Percentiles rank a stretch among this genome's conserved stretches.
These are phyloP conservation scores for Eucalyptus shirleyi DNA, from an alignment of 345 rosid species.

Conservation along the genomic window DNA sequence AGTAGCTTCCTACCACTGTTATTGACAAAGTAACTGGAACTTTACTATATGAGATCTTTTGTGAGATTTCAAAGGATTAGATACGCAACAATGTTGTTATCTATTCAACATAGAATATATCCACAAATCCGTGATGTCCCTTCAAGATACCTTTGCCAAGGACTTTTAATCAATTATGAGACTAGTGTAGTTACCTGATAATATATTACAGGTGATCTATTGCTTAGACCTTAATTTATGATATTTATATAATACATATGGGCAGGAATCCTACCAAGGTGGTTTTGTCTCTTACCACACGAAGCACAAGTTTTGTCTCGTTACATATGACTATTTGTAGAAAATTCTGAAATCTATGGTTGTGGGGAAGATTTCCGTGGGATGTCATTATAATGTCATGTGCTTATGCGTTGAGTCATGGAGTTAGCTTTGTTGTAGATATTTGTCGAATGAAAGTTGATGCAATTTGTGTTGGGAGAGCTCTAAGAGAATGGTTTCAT, in stretches of 20 bases:
- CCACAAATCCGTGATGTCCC: conserved; percentile 91
- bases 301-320: conserved; percentile 87
- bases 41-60: conserved; percentile 84
- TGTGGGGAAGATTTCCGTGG: conserved; percentile 62
- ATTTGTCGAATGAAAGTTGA: too few relatives aligned
- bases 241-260: conserved; percentile 48
- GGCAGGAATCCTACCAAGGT: conserved; percentile 89
- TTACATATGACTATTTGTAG: conserved; percentile 83
- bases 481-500: too few relatives aligned
- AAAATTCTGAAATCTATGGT: conserved; percentile 58
- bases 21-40: conserved; percentile 97
- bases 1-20: conserved; percentile 98
- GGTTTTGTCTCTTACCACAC: conserved; percentile 96
- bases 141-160: conserved; percentile 88
- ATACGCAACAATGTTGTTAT: conserved; percentile 85
- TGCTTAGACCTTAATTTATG: conserved; percentile 80
- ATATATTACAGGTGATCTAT: conserved; percentile 74
- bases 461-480: too few relatives aligned
- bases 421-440: too few relatives aligned
- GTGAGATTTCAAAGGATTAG: conserved; percentile 97
- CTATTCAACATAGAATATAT: conserved; percentile 97
- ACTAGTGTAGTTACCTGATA: conserved; percentile 69
- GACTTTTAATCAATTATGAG: conserved; percentile 91
- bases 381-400: not conserved
- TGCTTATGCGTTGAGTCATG: too few relatives aligned